Conservation (phyloP, 345 rosid genomes). For the Microthlaspi erraticum region DNA sequence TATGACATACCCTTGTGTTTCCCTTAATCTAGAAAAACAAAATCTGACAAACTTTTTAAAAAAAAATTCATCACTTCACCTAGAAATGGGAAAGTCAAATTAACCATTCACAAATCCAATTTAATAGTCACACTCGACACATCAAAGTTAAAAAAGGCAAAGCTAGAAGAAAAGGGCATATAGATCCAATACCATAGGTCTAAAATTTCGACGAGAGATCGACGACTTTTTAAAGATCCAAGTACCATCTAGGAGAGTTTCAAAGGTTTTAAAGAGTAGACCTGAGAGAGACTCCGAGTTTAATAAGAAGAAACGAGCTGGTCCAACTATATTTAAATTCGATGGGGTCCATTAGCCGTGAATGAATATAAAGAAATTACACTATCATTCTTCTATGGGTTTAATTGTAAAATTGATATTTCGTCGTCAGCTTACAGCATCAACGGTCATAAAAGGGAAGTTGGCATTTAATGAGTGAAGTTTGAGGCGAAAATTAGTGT, state of each 20-base stretch:
- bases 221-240: constrained; percentile 27
- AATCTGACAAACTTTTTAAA: constrained; percentile 2
- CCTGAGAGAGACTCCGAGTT: constrained; percentile 23
- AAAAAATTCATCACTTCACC: not conserved
- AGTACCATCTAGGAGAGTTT: constrained; percentile 30
- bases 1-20: constrained; percentile 38
- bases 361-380: not conserved
- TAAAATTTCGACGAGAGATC: constrained; percentile 10
- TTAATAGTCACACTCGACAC: constrained; percentile 21
- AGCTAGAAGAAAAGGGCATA: constrained; percentile 15
- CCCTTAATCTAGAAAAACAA: constrained; percentile 31
- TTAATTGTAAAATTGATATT: constrained; percentile 28
- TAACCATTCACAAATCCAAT: constrained; percentile 31
- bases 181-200: constrained; percentile 36
- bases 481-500: constrained; percentile 12
- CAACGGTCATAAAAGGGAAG: constrained; percentile 49
- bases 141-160: constrained; percentile 17
- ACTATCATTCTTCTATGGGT: constrained; percentile 12
- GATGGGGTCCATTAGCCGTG: constrained; percentile 33
- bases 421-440: constrained; percentile 26
- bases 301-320: constrained; percentile 16
- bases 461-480: constrained; percentile 42
- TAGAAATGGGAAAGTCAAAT: constrained; percentile 28
- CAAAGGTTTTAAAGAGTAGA: constrained; percentile 33
- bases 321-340: constrained; percentile 29